phyloP scores from a whole-genome alignment of 805 yeast genomes.

The Cyberlindnera meyerae region DNA sequence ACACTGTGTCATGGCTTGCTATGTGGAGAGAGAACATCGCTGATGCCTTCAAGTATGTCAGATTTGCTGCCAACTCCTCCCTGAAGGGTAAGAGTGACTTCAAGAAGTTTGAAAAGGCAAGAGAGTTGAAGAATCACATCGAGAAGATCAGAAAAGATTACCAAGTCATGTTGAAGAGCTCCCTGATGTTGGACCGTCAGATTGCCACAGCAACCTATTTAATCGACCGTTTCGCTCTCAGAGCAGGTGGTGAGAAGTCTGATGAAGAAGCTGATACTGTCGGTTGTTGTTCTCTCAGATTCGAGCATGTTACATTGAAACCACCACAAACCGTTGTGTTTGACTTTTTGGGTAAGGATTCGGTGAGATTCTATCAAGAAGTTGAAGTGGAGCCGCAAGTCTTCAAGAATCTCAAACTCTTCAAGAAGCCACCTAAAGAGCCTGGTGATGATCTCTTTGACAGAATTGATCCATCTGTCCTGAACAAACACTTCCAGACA shows the following conservation, averaged over 20 bases:
- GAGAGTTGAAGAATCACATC: constrained; percentile 72
- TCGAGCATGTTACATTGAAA: constrained; percentile 77
- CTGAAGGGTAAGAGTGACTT: constrained; percentile 87
- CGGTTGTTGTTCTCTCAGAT: constrained; percentile 92
- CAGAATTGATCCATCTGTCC: constrained; percentile 74
- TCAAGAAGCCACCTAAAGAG: constrained; percentile 82
- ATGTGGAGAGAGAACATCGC: constrained; percentile 95
- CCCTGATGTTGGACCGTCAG: constrained; percentile 80
- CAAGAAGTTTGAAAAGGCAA: constrained; percentile 90
- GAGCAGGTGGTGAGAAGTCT: constrained; percentile 97
- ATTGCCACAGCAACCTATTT: constrained; percentile 91
- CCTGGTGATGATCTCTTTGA: constrained; percentile 94
- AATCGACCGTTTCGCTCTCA: constrained; percentile 86
- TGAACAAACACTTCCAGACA: constrained; percentile 82
- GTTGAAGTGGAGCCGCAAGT: constrained; percentile 91
- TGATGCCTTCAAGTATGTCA: constrained; percentile 77
- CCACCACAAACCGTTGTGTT: constrained; percentile 85
- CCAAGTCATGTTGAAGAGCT: constrained; percentile 59
- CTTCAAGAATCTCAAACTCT: constrained; percentile 79
- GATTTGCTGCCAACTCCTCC: constrained; percentile 87
- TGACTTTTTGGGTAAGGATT: constrained; percentile 94
- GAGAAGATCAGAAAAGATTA: constrained; percentile 74
- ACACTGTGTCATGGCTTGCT: constrained; percentile 91
- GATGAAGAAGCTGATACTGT: constrained; percentile 98
- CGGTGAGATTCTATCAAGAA: constrained; percentile 86